Base-by-base conservation (phyloP, 306 rosid genomes). In the Dalbergia cochinchinensis region DNA sequence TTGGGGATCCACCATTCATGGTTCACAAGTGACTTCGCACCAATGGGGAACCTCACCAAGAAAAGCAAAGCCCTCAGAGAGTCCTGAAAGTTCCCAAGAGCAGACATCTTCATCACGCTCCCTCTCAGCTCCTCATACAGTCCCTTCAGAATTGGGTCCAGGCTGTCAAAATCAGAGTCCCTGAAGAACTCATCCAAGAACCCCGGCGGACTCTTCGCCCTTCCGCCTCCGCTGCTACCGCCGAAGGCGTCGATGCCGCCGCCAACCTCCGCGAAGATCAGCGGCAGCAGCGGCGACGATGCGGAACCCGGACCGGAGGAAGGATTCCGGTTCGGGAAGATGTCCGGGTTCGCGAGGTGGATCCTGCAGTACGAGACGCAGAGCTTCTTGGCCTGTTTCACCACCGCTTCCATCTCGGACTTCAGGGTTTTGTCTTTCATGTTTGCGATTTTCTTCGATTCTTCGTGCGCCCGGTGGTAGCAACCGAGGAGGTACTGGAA, bases 1-100 rank as follows among this genome's bases (percentile, higher is more conserved):
- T 88, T 90, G 1, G 99, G 98, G 80, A 96, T 91, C 99, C 99
- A 96, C 99, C 98, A 96, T 0, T 84, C 86, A 35, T 93, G 98
- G 60, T 62, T 90, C 71, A 96, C 98, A 13, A 96, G 85, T 11
- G 96, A 90, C 88, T 88, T 93, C 1, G 98, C 98, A 69, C 97
- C 98, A 51, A 67, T 54, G 2, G 98, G 98, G 73, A 93, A 89
- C 45, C 94, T 90, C 71, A 96, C 94, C 86, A 96, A 78, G 81
- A 66, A 96, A 71, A 86, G 45, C 88, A 96, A 69, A 62, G 96
- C 98, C 80, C 97, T 90, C 60, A 96, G 65, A 6, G 91, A 93
- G 65, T 91, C 96, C 80, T 90, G 97, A 41, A 96, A 93, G 63
- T 93, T 96, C 78, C 99, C 99, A 22, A 96, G 88, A 35, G 98